Evolutionary conservation across 768 basidiomycete species (phyloP).

Genomic region (Tricholoma flavovirens): DNA sequence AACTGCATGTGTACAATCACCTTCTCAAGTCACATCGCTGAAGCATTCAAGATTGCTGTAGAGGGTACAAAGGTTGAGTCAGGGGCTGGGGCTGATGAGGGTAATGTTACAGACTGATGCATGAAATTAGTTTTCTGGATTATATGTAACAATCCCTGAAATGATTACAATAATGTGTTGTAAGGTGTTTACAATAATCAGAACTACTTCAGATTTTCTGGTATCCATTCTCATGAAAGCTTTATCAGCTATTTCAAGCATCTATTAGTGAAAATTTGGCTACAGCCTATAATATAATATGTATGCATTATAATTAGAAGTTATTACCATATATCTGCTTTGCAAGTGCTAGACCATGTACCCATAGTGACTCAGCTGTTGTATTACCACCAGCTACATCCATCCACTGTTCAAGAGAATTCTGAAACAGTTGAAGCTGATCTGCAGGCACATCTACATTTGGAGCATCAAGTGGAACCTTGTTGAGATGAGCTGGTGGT

Average conservation of each 20-base stretch:
- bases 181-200: no score
- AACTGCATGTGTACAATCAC: conserved; percentile 1
- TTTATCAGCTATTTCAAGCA: background rate
- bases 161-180: no score
- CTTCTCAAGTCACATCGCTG: conserved; percentile 1
- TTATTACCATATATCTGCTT: background rate
- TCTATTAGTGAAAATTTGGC: background rate
- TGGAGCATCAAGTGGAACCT: background rate
- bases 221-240: background rate
- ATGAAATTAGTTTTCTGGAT: no score
- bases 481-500: no score
- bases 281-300: background rate
- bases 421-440: background rate
- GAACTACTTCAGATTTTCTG: no score
- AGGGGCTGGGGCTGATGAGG: conserved; percentile 1
- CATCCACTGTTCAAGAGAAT: background rate
- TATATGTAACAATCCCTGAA: no score
- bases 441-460: background rate
- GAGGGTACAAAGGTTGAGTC: background rate
- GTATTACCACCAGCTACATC: background rate
- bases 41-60: background rate
- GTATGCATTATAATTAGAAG: background rate
- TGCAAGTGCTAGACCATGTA: background rate
- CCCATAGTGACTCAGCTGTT: background rate
- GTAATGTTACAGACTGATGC: background rate